Evolutionary conservation across 2,329 filamentous ascomycete species (phyloP), one percentile per base, ranked within the genome.

Genomic region (Colletotrichum orbiculare): DNA sequence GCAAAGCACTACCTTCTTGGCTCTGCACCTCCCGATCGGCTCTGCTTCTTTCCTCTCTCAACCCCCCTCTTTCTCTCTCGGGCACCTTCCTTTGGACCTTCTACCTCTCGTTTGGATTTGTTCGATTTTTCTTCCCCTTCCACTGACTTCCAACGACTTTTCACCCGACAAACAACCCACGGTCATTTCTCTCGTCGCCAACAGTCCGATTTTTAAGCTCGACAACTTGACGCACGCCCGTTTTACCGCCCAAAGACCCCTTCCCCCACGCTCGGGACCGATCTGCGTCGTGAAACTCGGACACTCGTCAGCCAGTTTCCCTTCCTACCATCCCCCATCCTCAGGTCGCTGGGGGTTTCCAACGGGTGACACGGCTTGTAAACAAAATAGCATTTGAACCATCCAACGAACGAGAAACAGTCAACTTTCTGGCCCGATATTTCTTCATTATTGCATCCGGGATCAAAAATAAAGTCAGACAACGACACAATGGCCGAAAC

Each of bases 401-500:
- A 61, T 56, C 37, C 53, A 46, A 57, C 52, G 37, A 66, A 50
- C 38, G 46, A 37, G 37, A 58, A 42, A 50, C 38, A 47, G 43
- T 4, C 55, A 58, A 37, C 55, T 50, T 38, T 25, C 4, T 25
- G 25, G 25, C 25, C 25, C 25, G 25, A 25, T 25, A 25, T 25
- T 25, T 25, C 13, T 43, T 25, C 8, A 50, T 38, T 6, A 42
- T 37, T 48, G 25, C 46, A 15, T 49, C 46, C 15, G 37, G 43
- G 39, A n/a, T 9, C 7, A 50, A 33, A 38, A 50, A 46, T 10
- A 11, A 43, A 25, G 25, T 25, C 25, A 25, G 25, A 4, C 33
- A 47, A 10, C 47, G 33, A 8, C 41, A 39, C 34, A 53, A 49
- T 70, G 71, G 50, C 70, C 68, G 25, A 69, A 70, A 12, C 68